phyloP scores from a whole-genome alignment of 495 filamentous ascomycete genomes.

The Coniosporium apollinis region DNA sequence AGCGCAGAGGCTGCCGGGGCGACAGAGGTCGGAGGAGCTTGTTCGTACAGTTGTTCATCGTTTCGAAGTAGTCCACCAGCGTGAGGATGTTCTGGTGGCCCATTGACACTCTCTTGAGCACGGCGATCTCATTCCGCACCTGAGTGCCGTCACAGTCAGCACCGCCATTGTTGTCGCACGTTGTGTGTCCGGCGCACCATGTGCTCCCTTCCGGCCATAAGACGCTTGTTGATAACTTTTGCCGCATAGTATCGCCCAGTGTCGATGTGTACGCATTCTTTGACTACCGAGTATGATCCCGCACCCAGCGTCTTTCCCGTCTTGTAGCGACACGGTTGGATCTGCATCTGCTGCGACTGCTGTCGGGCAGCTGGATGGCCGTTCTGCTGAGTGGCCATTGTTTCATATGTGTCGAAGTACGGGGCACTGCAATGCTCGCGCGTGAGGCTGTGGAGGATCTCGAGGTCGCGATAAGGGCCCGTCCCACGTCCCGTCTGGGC shows the following conservation, averaged over 20 bases:
- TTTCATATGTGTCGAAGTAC: too few relatives aligned
- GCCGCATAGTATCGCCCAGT: constrained; percentile 96
- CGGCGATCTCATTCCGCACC: constrained; percentile 96
- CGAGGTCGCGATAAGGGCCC: too few relatives aligned
- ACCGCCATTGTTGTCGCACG: not conserved
- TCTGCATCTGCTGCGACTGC: constrained; percentile 32
- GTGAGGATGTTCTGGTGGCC: constrained; percentile 96
- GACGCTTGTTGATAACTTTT: constrained; percentile 96
- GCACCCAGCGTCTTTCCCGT: constrained; percentile 95
- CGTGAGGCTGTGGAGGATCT: not conserved
- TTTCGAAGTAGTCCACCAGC: constrained; percentile 97
- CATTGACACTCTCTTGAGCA: constrained; percentile 92
- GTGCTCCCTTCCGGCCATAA: constrained; percentile 95
- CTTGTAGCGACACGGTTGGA: constrained; percentile 83
- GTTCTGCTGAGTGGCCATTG: too few relatives aligned
- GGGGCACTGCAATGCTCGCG: not conserved
- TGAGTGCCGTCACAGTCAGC: constrained; percentile 18
- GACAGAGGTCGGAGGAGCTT: too few relatives aligned
- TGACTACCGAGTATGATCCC: constrained; percentile 96
- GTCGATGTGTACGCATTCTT: constrained; percentile 97
- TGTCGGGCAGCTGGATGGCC: not conserved
- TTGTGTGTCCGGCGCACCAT: constrained; percentile 53
- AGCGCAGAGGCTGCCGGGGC: too few relatives aligned
- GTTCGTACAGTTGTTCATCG: constrained; percentile 86
- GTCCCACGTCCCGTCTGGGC: too few relatives aligned